These are phyloP conservation scores for Polyplosphaeria fusca DNA, from an alignment of 495 filamentous ascomycete species.

Conservation along the genomic window DNA sequence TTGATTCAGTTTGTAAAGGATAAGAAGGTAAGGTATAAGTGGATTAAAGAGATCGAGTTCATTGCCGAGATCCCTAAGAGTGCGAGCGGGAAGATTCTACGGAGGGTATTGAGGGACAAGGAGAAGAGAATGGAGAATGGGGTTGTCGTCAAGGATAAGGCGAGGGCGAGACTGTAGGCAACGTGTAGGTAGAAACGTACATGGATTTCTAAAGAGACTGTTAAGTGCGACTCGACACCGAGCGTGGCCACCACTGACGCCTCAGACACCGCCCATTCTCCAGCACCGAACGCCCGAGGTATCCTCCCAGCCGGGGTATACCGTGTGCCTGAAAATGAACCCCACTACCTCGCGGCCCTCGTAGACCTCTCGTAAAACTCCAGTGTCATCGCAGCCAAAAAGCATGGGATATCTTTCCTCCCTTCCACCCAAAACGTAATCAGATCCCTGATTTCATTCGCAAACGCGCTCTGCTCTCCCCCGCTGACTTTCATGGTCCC, in stretches of 20 bases:
- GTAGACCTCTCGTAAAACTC: constrained; percentile 88
- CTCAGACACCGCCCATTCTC: no score
- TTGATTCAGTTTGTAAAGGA: constrained; percentile 56
- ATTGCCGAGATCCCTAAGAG: constrained; percentile 63
- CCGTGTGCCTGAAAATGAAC: no score
- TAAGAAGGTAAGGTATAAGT: constrained; percentile 63
- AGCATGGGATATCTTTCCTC: constrained; percentile 84
- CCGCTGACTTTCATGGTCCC: constrained; percentile 97
- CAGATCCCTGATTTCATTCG: constrained; percentile 72
- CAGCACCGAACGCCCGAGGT: no score
- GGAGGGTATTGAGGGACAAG: constrained; percentile 53
- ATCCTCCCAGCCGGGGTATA: no score
- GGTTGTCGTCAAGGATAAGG: constrained; percentile 42
- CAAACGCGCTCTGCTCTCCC: constrained; percentile 81
- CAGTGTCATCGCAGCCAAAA: constrained; percentile 81
- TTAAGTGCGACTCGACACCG: no score
- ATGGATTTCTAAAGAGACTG: no score
- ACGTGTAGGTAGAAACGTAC: no score
- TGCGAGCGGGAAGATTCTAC: constrained; percentile 65
- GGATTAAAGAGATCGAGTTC: constrained; percentile 64
- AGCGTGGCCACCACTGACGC: no score
- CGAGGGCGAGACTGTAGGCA: constrained; percentile 45
- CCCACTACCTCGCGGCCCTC: constrained; percentile 44
- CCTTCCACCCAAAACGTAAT: constrained; percentile 94
- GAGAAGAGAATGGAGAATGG: constrained; percentile 34